These are phyloP conservation scores for Fagopyrum homotropicum DNA, from an alignment of 148 eudicot genomes.

Conservation along the genomic window DNA sequence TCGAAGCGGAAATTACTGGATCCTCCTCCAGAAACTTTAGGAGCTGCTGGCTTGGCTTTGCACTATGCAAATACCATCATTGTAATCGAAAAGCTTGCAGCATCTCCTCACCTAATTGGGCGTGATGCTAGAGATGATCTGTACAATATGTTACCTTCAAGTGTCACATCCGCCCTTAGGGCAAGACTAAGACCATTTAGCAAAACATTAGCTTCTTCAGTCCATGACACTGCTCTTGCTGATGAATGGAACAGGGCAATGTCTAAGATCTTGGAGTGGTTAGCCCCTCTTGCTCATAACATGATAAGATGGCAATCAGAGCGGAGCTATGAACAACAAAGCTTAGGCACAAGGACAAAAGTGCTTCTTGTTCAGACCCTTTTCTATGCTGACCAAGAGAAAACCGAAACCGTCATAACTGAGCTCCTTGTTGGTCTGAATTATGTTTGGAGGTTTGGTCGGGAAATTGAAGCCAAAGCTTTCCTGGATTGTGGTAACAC, in stretches of 20 bases:
- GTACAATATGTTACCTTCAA: slow-evolving; percentile 54
- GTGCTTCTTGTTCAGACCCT: slow-evolving; percentile 61
- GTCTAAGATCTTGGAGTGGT: slow-evolving; percentile 42
- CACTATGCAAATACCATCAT: slow-evolving; percentile 60
- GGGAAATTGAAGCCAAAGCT: slow-evolving; percentile 45
- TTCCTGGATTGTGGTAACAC: slow-evolving; percentile 34
- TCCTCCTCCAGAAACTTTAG: slow-evolving; percentile 49
- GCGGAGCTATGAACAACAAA: slow-evolving; percentile 61
- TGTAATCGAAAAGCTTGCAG: slow-evolving; percentile 49
- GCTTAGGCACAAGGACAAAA: slow-evolving; percentile 35
- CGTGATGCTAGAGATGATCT: slow-evolving; percentile 57
- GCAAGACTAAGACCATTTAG: slow-evolving; percentile 38
- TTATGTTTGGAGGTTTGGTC: slow-evolving; percentile 48
- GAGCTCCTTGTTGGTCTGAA: slow-evolving; percentile 69
- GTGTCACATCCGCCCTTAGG: slow-evolving; percentile 33
- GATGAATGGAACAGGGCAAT: slow-evolving; percentile 49
- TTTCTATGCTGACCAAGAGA: slow-evolving; percentile 48
- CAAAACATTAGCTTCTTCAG: slow-evolving; percentile 29
- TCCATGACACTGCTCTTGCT: slow-evolving; percentile 43
- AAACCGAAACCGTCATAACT: slow-evolving; percentile 43
- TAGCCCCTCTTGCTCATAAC: slow-evolving; percentile 60
- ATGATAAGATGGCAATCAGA: slow-evolving; percentile 63
- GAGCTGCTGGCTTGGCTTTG: slow-evolving; percentile 50
- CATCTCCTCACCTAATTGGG: slow-evolving; percentile 57
- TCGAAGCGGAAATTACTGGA: slow-evolving; percentile 24